These are phyloP conservation scores for Verbascum thapsus DNA, from an alignment of 257 asterid species.

Conservation along the genomic window DNA sequence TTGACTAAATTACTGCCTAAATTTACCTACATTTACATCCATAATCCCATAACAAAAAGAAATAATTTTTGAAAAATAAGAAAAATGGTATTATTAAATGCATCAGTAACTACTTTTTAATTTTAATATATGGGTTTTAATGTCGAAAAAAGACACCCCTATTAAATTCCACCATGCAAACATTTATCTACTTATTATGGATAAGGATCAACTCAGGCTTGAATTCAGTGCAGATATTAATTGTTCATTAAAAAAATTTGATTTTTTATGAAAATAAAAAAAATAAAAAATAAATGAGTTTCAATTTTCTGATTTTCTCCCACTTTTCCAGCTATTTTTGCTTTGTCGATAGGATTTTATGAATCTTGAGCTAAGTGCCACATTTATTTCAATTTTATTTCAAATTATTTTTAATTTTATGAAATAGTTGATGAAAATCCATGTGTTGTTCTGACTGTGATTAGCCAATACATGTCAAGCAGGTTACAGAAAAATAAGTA, in stretches of 20 bases:
- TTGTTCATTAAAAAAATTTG: not conserved
- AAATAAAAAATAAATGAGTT: not conserved
- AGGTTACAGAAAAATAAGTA: slow-evolving; percentile 33
- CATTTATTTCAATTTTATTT: slow-evolving; percentile 34
- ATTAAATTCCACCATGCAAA: slow-evolving; percentile 17
- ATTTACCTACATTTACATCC: too few species aligned
- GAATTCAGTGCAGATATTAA: slow-evolving; percentile 45
- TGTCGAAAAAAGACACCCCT: not conserved
- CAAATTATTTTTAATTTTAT: not conserved
- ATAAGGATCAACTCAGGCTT: slow-evolving; percentile 48
- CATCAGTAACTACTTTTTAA: not conserved
- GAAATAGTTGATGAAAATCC: slow-evolving; percentile 23
- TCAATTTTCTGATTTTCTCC: slow-evolving; percentile 2
- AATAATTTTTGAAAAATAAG: not conserved
- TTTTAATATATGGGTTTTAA: not conserved
- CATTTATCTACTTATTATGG: slow-evolving; percentile 26
- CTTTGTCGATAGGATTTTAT: slow-evolving; percentile 17
- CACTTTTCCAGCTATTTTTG: slow-evolving; percentile 9
- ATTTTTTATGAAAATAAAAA: not conserved
- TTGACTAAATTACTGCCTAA: too few species aligned
- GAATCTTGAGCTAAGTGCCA: slow-evolving; percentile 58
- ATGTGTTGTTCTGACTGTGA: slow-evolving; percentile 35
- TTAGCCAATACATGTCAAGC: slow-evolving; percentile 59
- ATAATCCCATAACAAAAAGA: too few species aligned
- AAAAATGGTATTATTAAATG: not conserved